These are phyloP conservation scores for Datura wrightii DNA, from an alignment of 257 asterid species.

Conservation along the genomic window DNA sequence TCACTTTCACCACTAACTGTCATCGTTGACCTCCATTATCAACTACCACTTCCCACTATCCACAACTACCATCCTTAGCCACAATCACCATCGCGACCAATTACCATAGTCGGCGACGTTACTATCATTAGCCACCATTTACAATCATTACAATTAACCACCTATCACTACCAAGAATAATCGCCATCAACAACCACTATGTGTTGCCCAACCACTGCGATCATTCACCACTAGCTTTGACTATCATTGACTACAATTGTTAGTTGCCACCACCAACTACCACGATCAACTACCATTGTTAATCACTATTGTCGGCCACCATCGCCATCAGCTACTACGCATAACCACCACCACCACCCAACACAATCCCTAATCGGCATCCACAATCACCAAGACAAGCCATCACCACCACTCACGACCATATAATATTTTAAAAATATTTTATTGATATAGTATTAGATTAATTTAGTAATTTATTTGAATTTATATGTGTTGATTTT, in stretches of 20 bases:
- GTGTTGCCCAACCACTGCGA: background rate
- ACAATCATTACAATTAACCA: background rate
- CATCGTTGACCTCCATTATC: background rate
- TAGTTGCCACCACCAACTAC: constrained; percentile 10
- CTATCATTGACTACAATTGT: background rate
- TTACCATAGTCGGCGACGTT: background rate
- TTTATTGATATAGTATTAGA: background rate
- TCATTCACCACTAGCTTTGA: background rate
- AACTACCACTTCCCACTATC: background rate
- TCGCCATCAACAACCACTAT: background rate
- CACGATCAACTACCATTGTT: background rate
- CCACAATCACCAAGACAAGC: background rate
- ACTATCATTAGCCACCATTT: background rate
- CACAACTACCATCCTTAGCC: background rate
- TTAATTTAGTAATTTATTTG: background rate
- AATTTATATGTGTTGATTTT: background rate
- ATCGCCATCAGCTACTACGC: background rate
- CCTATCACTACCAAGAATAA: background rate
- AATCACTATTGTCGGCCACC: background rate
- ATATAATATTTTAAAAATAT: background rate
- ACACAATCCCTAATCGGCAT: no score
- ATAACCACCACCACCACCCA: background rate
- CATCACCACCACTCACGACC: background rate
- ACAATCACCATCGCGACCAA: background rate
- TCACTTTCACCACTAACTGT: background rate